A percentile compares a stretch with the other conserved stretches of the same genome.
Evolutionary conservation across 2,329 filamentous ascomycete genomes (phyloP).

Genomic region (Penicillium crustosum): DNA sequence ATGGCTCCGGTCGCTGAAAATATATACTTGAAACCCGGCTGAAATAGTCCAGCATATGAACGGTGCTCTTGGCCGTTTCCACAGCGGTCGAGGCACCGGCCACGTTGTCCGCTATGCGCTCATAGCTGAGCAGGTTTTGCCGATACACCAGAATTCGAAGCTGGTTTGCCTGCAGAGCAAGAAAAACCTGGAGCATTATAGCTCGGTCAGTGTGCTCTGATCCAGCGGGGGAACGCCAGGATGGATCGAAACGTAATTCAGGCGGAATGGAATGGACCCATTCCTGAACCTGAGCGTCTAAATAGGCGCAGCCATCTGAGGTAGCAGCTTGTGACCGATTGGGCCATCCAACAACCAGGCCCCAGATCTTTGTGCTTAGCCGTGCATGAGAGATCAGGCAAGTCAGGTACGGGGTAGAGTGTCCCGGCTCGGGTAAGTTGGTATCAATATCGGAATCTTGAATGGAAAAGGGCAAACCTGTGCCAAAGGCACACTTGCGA

Average conservation of each 20-base stretch:
- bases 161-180: slow-evolving; percentile 50
- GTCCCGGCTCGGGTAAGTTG: slow-evolving; percentile 47
- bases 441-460: slow-evolving; percentile 53
- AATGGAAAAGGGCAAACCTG: slow-evolving; percentile 51
- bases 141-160: slow-evolving; percentile 49
- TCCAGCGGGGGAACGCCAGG: slow-evolving; percentile 16
- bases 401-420: slow-evolving; percentile 43
- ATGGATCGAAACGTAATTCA: slow-evolving; percentile 43
- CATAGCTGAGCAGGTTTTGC: slow-evolving; percentile 42
- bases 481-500: slow-evolving; percentile 55
- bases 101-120: slow-evolving; percentile 39
- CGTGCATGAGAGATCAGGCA: slow-evolving; percentile 53
- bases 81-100: slow-evolving; percentile 44
- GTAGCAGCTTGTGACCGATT: slow-evolving; percentile 34
- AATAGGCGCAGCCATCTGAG: slow-evolving; percentile 40
- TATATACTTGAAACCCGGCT: slow-evolving; percentile 41
- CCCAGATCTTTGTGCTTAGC: slow-evolving; percentile 51
- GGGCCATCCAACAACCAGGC: slow-evolving; percentile 43
- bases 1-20: slow-evolving; percentile 41
- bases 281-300: slow-evolving; percentile 47
- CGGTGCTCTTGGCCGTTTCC: slow-evolving; percentile 40
- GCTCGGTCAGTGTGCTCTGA: slow-evolving; percentile 33
- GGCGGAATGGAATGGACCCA: slow-evolving; percentile 50
- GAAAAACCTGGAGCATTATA: slow-evolving; percentile 45
- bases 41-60: slow-evolving; percentile 42